A percentile compares a stretch with the other conserved stretches of the same genome.
Evolutionary conservation across 306 rosid species (phyloP).

Genomic region (Erythrophleum fordii): DNA sequence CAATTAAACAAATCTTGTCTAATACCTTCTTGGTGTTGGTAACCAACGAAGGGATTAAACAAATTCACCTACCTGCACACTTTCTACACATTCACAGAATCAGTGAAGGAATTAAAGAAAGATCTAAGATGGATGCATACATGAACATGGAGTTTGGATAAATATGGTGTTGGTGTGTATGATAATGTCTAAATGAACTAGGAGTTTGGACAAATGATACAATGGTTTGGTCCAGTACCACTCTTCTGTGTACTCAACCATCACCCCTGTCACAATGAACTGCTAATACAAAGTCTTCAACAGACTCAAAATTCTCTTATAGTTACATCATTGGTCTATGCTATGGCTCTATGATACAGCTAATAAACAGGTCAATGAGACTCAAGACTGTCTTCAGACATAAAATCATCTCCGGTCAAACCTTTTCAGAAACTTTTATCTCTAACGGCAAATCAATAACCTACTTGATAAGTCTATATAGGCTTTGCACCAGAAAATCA

Average conservation of each 20-base stretch:
- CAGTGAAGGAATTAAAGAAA: constrained; percentile 20
- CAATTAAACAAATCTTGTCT: not conserved
- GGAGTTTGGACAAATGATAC: constrained; percentile 20
- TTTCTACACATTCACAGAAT: not conserved
- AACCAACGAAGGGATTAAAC: not conserved
- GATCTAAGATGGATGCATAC: constrained; percentile 22
- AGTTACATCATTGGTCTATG: constrained; percentile 34
- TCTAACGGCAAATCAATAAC: constrained; percentile 37
- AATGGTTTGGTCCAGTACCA: constrained; percentile 16
- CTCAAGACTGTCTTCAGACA: constrained; percentile 22
- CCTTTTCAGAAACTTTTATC: constrained; percentile 23
- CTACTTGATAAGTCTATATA: constrained; percentile 36
- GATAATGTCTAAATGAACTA: constrained; percentile 31
- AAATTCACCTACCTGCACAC: not conserved
- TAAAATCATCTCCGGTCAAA: constrained; percentile 22
- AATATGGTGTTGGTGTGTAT: not conserved
- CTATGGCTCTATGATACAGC: constrained; percentile 31
- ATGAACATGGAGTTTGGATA: constrained; percentile 14
- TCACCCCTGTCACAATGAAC: constrained; percentile 30
- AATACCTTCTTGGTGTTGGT: no score
- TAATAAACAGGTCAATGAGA: constrained; percentile 28
- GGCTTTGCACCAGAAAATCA: constrained; percentile 23
- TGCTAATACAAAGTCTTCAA: constrained; percentile 21
- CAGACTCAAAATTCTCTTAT: constrained; percentile 37
- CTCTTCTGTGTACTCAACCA: constrained; percentile 25